Evolutionary conservation across 805 yeast genomes (phyloP), one percentile per base, ranked within the genome.

Genomic region (Metschnikowia baotianmanensis): DNA sequence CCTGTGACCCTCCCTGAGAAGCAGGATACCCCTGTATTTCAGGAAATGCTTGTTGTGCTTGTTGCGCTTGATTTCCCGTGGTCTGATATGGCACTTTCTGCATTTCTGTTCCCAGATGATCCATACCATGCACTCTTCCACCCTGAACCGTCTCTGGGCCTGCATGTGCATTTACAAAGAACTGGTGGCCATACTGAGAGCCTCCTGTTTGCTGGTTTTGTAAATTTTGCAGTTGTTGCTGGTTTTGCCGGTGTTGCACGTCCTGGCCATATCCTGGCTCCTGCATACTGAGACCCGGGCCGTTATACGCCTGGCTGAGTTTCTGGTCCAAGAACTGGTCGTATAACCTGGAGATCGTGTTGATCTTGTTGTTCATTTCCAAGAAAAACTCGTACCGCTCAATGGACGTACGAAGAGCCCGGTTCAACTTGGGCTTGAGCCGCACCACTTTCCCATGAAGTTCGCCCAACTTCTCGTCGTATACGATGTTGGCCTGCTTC

Each of bases 291-390:
- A 48, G 16, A 15, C 49, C 34, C 31, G 66, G 71, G 40, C 50
- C 57, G 6, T 63, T 61, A 50, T 66, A 68, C 1, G 71, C 73
- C 45, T 58, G 55, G 40, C 50, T 56, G 43, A 67, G 59, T 45
- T 67, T 66, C n/a, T 55, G 47, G 45, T 89, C 95, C 44, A 88
- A 67, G 36, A 84, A 72, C 45, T 76, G 77, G 58, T 88, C 95
- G 53, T 88, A 89, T n/a, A 83, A 67, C 46, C 83, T 74, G 55
- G 81, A 76, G 23, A 87, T 82, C 5, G 88, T 81, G 40, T 85
- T 82, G 40, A 89, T 74, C 53, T 89, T 87, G 34, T 83, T 77
- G 62, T 85, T 87, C 78, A 86, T 70, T 34, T 84, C 86, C 47
- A 84, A 74, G 46, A 82, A 74, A 16, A 64, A 60, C 37, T 87